phyloP scores from a whole-genome alignment of 352 stramenopile genomes.

The Phytophthora colocasiae region DNA sequence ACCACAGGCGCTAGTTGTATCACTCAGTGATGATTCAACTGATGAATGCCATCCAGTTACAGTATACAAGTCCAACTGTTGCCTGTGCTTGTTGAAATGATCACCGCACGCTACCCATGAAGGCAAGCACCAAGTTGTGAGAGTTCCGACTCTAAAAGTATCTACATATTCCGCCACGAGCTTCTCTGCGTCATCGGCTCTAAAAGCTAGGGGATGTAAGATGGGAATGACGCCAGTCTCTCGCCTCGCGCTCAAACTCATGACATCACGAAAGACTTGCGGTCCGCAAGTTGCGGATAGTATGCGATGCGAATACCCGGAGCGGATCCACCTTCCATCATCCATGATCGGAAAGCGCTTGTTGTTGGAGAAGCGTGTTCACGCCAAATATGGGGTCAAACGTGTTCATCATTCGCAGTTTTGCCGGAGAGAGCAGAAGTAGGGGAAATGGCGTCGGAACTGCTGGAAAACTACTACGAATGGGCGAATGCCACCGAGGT shows the following conservation, averaged over 20 bases:
- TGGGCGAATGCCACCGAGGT: slow-evolving; percentile 63
- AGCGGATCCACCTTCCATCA: slow-evolving; percentile 21
- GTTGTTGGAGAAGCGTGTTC: too few species aligned
- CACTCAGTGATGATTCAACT: slow-evolving; percentile 7
- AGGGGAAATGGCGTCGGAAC: slow-evolving; percentile 31
- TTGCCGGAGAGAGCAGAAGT: slow-evolving; percentile 13
- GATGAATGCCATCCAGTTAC: slow-evolving; percentile 2
- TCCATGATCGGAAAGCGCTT: slow-evolving; percentile 15
- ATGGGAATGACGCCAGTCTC: slow-evolving; percentile 27
- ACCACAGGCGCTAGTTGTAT: not conserved
- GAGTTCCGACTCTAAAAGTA: too few species aligned
- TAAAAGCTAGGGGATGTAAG: not conserved
- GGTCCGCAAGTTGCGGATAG: too few species aligned
- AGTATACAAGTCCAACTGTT: not conserved
- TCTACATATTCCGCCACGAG: not conserved
- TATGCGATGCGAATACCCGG: slow-evolving; percentile 12
- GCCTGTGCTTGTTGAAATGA: too few species aligned
- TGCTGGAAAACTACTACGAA: slow-evolving; percentile 53
- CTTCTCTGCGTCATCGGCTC: slow-evolving; percentile 10
- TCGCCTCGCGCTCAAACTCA: slow-evolving; percentile 1
- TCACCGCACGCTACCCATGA: too few species aligned
- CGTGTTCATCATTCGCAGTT: slow-evolving; percentile 32
- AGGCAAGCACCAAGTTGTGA: too few species aligned
- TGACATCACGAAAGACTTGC: slow-evolving; percentile 34
- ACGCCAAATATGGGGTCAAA: too few species aligned